These are phyloP conservation scores for Arthrobotrys pseudoclavata DNA, from an alignment of 2,329 filamentous ascomycete species.

Conservation along the genomic window DNA sequence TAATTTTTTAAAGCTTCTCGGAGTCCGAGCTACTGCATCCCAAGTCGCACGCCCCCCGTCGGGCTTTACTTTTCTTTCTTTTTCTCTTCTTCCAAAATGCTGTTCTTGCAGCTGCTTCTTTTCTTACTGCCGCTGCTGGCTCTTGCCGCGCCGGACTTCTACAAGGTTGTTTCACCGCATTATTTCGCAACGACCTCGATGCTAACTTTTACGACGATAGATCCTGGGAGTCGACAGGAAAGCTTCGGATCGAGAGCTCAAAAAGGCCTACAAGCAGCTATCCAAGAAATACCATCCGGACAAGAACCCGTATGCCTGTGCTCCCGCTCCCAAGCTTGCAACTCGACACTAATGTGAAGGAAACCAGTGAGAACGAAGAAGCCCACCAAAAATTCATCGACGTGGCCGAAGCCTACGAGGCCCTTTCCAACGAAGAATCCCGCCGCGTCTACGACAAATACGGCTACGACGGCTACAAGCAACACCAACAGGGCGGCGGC, in stretches of 20 bases:
- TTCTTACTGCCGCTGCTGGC: conserved; percentile 42
- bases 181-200: neutral
- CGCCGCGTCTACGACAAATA: conserved; percentile 94
- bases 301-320: conserved; percentile 85
- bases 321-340: neutral
- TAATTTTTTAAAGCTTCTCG: too few relatives aligned
- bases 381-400: conserved; percentile 93
- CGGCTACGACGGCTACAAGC: conserved; percentile 89
- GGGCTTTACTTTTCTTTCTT: neutral
- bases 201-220: conserved; percentile 67
- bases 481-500: conserved; percentile 79
- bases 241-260: conserved; percentile 88
- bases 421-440: conserved; percentile 81
- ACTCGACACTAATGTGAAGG: neutral
- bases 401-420: conserved; percentile 94
- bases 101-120: conserved; percentile 46
- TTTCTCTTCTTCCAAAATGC: conserved; percentile 28
- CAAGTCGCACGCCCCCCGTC: neutral
- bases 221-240: conserved; percentile 83
- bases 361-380: conserved; percentile 77
- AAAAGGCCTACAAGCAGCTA: conserved; percentile 89
- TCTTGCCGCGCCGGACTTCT: conserved; percentile 45
- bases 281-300: conserved; percentile 98
- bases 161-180: conserved; percentile 22
- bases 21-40: too few relatives aligned